phyloP scores from a whole-genome alignment of 805 yeast species.

The Hanseniaspora jakobsenii region DNA sequence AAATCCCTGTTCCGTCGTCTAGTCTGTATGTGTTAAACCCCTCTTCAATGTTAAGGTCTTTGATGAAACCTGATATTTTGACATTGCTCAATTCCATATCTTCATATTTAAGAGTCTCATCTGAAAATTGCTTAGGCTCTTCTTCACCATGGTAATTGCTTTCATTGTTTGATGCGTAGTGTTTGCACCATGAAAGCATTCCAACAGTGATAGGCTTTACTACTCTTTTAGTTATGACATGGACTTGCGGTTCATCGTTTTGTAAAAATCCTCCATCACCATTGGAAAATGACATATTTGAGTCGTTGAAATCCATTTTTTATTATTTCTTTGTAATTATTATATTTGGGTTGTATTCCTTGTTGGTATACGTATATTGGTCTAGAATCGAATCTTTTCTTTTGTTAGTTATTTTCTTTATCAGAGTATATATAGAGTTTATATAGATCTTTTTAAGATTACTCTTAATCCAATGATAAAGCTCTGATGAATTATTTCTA shows the following conservation, averaged over 20 bases:
- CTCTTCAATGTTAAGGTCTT: slow-evolving; percentile 9
- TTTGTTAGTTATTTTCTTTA: no score
- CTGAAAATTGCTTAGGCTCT: slow-evolving; percentile 6
- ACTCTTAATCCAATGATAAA: no score
- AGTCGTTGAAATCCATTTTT: slow-evolving; percentile 4
- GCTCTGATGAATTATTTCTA: no score
- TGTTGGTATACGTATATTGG: no score
- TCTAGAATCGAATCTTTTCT: no score
- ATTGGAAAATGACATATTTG: slow-evolving; percentile 8
- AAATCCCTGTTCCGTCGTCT: slow-evolving; percentile 13
- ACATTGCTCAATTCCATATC: slow-evolving; percentile 14
- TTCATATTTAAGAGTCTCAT: slow-evolving; percentile 7
- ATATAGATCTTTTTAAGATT: no score
- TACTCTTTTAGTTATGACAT: slow-evolving; percentile 12
- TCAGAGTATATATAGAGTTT: no score
- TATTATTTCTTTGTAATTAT: neutral
- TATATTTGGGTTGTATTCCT: neutral
- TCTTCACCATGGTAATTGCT: neutral
- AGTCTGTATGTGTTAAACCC: slow-evolving; percentile 14
- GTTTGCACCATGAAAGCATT: slow-evolving; percentile 14
- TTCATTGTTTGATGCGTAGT: neutral
- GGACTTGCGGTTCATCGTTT: slow-evolving; percentile 5
- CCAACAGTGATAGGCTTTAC: slow-evolving; percentile 11
- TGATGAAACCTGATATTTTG: slow-evolving; percentile 8
- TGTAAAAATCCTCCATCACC: slow-evolving; percentile 7